These are phyloP conservation scores for Neonectria neomacrospora DNA, from an alignment of 2,329 filamentous ascomycete species.

Conservation along the genomic window DNA sequence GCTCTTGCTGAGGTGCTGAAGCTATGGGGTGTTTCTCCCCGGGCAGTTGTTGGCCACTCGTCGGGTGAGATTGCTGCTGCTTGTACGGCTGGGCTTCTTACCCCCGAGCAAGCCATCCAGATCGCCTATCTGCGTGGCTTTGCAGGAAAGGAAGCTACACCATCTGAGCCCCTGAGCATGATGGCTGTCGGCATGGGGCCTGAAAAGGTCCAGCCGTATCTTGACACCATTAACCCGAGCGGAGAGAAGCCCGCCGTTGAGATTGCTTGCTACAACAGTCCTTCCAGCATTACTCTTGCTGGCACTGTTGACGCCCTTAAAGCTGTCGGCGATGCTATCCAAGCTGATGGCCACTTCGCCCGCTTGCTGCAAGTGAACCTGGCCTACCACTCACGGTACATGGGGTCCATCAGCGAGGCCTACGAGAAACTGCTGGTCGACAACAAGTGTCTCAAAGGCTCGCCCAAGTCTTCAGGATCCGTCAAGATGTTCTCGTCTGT, in stretches of 20 bases:
- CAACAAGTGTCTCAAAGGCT: constrained; percentile 12
- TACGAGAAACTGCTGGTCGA: constrained; percentile 29
- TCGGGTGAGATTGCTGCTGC: constrained; percentile 53
- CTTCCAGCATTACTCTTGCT: constrained; percentile 17
- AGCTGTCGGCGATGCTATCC: constrained; percentile 7
- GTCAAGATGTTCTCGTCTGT: constrained; percentile 24
- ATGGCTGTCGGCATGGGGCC: constrained; percentile 20
- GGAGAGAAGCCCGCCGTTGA: constrained; percentile 11
- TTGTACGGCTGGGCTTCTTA: constrained; percentile 35
- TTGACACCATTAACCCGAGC: constrained; percentile 11
- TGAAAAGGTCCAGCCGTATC: constrained; percentile 14
- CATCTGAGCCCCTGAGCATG: constrained; percentile 14
- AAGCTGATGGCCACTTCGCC: constrained; percentile 18
- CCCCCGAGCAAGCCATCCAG: constrained; percentile 41
- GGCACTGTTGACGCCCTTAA: constrained; percentile 16
- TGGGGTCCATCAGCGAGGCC: constrained; percentile 11
- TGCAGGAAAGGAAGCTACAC: constrained; percentile 10
- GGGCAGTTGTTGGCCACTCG: constrained; percentile 50
- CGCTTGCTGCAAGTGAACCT: constrained; percentile 18
- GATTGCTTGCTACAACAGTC: constrained; percentile 22
- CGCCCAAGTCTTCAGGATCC: constrained; percentile 10
- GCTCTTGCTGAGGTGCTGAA: constrained; percentile 50
- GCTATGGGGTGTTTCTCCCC: constrained; percentile 41
- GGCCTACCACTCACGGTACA: constrained; percentile 18
- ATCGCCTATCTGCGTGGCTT: constrained; percentile 48